These are phyloP conservation scores for Fagopyrum homotropicum DNA, from an alignment of 148 eudicot species.

Conservation along the genomic window DNA sequence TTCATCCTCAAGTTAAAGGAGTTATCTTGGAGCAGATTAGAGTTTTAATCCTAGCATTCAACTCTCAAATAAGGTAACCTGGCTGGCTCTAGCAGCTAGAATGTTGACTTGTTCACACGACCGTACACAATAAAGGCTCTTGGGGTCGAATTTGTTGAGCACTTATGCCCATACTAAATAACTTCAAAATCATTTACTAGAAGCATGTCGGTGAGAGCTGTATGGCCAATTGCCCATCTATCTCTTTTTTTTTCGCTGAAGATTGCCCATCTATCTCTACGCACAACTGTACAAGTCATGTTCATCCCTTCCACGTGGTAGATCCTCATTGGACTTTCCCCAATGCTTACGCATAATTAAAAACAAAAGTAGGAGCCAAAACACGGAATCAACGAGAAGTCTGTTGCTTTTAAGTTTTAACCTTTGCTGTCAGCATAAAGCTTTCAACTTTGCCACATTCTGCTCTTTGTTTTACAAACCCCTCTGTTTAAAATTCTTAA, in stretches of 20 bases:
- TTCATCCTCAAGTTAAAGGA: background rate
- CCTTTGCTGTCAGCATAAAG: slow-evolving; percentile 1
- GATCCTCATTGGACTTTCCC: background rate
- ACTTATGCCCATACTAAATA: background rate
- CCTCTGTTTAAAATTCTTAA: background rate
- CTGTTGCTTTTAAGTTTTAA: background rate
- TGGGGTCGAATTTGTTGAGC: background rate
- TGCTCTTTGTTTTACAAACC: slow-evolving; percentile 1
- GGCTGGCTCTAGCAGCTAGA: background rate
- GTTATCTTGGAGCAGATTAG: background rate
- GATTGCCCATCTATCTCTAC: background rate
- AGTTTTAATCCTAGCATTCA: too few relatives aligned
- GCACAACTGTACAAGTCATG: too few relatives aligned
- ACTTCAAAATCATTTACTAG: background rate
- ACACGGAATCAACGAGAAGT: slow-evolving; percentile 2
- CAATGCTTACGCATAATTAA: background rate
- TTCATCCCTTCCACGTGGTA: background rate
- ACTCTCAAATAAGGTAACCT: too few relatives aligned
- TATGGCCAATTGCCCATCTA: background rate
- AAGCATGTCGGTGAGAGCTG: background rate
- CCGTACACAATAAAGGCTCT: background rate
- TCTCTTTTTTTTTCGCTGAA: too few relatives aligned
- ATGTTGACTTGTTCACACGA: background rate
- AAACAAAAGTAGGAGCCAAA: background rate
- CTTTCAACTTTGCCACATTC: slow-evolving; percentile 3